phyloP scores from a whole-genome alignment of 352 stramenopile genomes.

The Stramenopiles sp. region DNA sequence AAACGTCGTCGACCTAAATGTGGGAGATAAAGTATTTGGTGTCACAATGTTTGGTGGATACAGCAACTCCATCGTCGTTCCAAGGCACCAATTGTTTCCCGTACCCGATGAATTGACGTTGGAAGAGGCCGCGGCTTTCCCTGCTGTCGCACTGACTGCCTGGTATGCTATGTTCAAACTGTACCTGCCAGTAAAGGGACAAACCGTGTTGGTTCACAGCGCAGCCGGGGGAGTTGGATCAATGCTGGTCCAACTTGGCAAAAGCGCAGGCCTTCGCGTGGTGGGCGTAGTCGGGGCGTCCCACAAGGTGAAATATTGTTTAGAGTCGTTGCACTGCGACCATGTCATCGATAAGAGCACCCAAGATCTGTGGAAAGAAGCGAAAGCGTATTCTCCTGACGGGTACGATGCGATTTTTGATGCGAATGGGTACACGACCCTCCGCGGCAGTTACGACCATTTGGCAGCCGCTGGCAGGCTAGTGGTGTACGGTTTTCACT shows the following conservation, averaged over 20 bases:
- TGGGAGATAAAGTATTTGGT: constrained; percentile 7
- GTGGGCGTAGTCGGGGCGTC: not conserved
- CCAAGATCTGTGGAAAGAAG: not conserved
- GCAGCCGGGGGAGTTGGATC: not conserved
- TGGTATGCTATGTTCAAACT: constrained; percentile 4
- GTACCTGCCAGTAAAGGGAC: not conserved
- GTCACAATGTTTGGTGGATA: constrained; percentile 5
- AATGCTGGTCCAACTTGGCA: not conserved
- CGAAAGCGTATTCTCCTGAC: not conserved
- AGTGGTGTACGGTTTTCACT: not conserved
- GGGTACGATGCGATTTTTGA: not conserved
- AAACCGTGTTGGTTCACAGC: not conserved
- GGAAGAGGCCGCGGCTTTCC: not conserved
- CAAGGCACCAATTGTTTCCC: not conserved
- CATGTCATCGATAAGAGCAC: not conserved
- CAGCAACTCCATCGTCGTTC: not conserved
- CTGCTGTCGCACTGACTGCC: not conserved
- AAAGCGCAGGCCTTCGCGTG: not conserved
- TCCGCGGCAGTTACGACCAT: not conserved
- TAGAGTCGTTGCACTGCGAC: not conserved
- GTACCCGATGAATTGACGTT: constrained; percentile 6
- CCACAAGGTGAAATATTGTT: not conserved
- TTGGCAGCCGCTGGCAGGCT: not conserved
- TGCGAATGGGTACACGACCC: not conserved
- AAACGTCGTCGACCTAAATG: not conserved